Evolutionary conservation across 257 asterid species (phyloP), one percentile per base, ranked within the genome.

Genomic region (Solanum chilense): DNA sequence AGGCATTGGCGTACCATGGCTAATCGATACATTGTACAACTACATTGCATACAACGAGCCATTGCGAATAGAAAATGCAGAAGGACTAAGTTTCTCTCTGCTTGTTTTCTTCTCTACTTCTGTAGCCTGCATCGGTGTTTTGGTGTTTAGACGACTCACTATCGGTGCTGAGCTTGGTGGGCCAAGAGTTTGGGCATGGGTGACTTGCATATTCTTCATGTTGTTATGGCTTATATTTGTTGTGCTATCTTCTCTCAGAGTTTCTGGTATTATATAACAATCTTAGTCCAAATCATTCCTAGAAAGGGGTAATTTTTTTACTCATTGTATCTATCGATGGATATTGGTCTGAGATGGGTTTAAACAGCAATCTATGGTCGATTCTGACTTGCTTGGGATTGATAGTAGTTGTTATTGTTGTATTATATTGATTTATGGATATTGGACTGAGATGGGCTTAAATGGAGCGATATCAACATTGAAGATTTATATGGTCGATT

Each of bases 111-210:
- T 96, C 69, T 91, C 94, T 27, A 95, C 99, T 56, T 93, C 98
- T 3, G 95, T 92, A 12, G 98, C 96, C 9, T 96, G 99, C 76
- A 94, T 96, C 9, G 92, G 90, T 41, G 99, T 93, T 87, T 89
- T 96, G 93, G 97, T 96, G 47, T 85, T 94, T 37, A 88, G 99
- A 84, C 95, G 98, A 10, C 75, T 91, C 8, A 90, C 92, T 21
- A 86, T 95, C 66, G 99, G 99, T 52, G 98, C 97, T 3, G 99
- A 96, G 90, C 97, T 96, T 29, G 99, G 99, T 12, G 99, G 99
- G 7, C 98, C 99, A 2, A 95, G 85, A 80, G 66, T 89, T 15
- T 96, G 98, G 98, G 98, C 99, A 1, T 96, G 99, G 99, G 76
- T 90, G 2, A 96, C 99, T 47, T 87, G 92, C 87, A 80, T 91